A percentile compares a stretch with the other conserved stretches of the same genome.
phyloP scores from a whole-genome alignment of 176 grass and related monocot species.

The Themeda triandra region DNA sequence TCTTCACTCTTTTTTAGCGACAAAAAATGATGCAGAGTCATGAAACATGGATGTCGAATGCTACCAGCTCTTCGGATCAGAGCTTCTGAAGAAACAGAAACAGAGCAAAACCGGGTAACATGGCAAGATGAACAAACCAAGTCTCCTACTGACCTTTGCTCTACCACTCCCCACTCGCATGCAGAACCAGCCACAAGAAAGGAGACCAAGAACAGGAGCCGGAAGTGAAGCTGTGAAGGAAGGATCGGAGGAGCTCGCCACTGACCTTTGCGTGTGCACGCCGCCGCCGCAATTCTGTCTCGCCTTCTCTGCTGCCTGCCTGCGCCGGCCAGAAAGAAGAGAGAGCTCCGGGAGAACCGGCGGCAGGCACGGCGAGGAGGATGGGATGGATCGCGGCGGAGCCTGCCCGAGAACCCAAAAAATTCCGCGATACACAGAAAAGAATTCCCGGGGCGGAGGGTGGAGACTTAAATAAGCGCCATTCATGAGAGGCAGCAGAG shows the following conservation, averaged over 20 bases:
- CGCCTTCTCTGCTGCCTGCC: neutral
- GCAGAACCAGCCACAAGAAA: neutral
- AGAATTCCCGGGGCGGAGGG: conserved; percentile 4
- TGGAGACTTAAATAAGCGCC: conserved; percentile 45
- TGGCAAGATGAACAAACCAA: conserved; percentile 3
- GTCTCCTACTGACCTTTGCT: too few species aligned
- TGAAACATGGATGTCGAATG: neutral
- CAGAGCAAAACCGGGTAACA: neutral
- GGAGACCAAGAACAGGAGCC: neutral
- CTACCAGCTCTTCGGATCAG: conserved; percentile 22
- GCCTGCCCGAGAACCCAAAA: conserved; percentile 41
- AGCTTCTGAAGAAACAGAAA: neutral
- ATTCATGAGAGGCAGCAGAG: conserved; percentile 26
- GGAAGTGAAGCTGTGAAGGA: neutral
- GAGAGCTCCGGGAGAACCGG: conserved; percentile 39
- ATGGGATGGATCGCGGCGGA: conserved; percentile 51
- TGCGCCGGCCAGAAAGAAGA: conserved; percentile 4
- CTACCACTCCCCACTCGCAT: neutral
- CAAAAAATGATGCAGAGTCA: neutral
- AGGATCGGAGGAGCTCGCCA: conserved; percentile 28
- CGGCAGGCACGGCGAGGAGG: neutral
- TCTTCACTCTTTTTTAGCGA: neutral
- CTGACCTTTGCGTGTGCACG: conserved; percentile 21
- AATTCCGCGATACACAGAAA: conserved; percentile 38
- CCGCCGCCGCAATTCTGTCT: conserved; percentile 31